A percentile compares a stretch with the other conserved stretches of the same genome.
These are phyloP conservation scores for Furcasterigmium sp. DNA, from an alignment of 2,329 filamentous ascomycete species.

Conservation along the genomic window DNA sequence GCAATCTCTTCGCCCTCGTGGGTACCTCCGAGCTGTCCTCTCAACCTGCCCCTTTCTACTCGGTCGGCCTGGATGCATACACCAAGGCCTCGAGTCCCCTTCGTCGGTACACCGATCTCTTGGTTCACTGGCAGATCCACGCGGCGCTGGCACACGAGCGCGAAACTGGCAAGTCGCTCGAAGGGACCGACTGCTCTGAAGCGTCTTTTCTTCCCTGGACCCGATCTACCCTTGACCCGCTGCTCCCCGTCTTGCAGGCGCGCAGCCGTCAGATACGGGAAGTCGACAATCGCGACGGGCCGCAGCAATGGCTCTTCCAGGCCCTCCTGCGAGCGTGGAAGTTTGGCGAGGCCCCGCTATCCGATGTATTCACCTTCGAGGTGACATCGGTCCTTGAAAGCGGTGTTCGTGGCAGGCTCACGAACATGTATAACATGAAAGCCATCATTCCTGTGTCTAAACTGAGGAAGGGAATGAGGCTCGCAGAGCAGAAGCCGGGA, in stretches of 20 bases:
- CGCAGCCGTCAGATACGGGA: conserved; percentile 45
- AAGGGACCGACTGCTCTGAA: conserved; percentile 15
- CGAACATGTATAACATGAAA: conserved; percentile 41
- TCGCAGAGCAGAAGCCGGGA: conserved; percentile 39
- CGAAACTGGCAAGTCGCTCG: conserved; percentile 17
- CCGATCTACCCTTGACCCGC: conserved; percentile 30
- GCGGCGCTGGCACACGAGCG: conserved; percentile 46
- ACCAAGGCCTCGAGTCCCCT: conserved; percentile 61
- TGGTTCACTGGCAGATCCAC: conserved; percentile 64
- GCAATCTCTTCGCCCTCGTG: conserved; percentile 27
- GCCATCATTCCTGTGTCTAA: conserved; percentile 34
- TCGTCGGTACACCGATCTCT: conserved; percentile 57
- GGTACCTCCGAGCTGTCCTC: conserved; percentile 49
- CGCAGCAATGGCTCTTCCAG: conserved; percentile 51
- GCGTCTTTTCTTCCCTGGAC: conserved; percentile 40
- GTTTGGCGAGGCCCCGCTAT: conserved; percentile 42
- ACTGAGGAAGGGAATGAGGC: conserved; percentile 28
- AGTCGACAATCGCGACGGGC: conserved; percentile 36
- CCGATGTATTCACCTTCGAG: conserved; percentile 42
- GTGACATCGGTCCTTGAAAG: conserved; percentile 31
- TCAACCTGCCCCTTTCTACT: conserved; percentile 48
- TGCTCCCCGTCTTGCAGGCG: conserved; percentile 45
- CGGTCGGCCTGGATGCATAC: conserved; percentile 56
- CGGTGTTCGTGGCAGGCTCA: conserved; percentile 33
- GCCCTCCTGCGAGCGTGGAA: conserved; percentile 56